phyloP scores from a whole-genome alignment of 1,139 yeast species.

The Nakaseomyces delphensis region DNA sequence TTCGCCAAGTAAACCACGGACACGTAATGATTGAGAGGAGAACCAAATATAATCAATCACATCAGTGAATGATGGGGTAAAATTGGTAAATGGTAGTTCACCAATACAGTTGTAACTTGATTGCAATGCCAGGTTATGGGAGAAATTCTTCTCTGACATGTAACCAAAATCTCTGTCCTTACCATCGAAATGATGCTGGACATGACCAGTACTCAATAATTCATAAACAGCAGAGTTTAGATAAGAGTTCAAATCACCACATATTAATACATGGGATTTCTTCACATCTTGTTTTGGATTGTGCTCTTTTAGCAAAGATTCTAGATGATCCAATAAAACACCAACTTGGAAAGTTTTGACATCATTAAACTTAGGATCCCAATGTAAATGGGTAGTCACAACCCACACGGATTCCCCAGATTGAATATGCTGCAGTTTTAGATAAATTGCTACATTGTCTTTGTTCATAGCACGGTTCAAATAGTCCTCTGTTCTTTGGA shows the following conservation, averaged over 20 bases:
- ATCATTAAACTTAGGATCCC: constrained; percentile 97
- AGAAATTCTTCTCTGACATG: constrained; percentile 82
- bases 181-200: constrained; percentile 67
- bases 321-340: constrained; percentile 79
- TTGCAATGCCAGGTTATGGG: constrained; percentile 70
- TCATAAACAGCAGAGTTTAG: constrained; percentile 86
- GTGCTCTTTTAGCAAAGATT: constrained; percentile 39
- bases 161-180: constrained; percentile 85
- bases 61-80: constrained; percentile 86
- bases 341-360: constrained; percentile 96
- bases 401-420: constrained; percentile 67
- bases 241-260: constrained; percentile 95
- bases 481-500: constrained; percentile 87
- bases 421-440: constrained; percentile 64
- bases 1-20: constrained; percentile 77
- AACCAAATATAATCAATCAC: constrained; percentile 96
- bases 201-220: constrained; percentile 70
- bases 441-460: constrained; percentile 80
- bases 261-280: constrained; percentile 65
- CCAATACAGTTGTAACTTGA: constrained; percentile 80
- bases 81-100: constrained; percentile 89
- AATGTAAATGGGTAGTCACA: constrained; percentile 90
- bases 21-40: constrained; percentile 67
- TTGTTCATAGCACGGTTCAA: constrained; percentile 94
- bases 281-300: constrained; percentile 43